These are phyloP conservation scores for Tolypocladium pustulatum DNA, from an alignment of 2,329 filamentous ascomycete species.

Conservation along the genomic window DNA sequence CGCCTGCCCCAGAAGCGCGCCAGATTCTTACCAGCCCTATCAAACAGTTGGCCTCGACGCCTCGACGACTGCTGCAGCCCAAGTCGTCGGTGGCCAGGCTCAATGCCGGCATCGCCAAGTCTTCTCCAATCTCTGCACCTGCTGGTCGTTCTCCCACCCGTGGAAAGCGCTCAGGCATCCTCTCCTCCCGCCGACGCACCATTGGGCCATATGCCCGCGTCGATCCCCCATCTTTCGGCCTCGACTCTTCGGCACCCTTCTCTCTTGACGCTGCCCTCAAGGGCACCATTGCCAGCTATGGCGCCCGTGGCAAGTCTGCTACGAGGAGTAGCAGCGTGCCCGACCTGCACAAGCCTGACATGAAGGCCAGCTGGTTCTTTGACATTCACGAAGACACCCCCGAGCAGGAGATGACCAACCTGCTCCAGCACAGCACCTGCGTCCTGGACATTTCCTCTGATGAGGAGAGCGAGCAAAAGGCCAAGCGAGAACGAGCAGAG, in stretches of 20 bases:
- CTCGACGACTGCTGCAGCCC: constrained; percentile 37
- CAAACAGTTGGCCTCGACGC: constrained; percentile 17
- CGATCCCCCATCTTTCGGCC: constrained; percentile 55
- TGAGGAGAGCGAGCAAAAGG: constrained; percentile 56
- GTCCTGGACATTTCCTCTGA: constrained; percentile 84
- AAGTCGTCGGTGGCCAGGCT: constrained; percentile 40
- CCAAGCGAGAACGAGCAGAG: constrained; percentile 41
- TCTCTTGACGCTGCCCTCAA: constrained; percentile 76
- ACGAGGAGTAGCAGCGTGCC: constrained; percentile 1
- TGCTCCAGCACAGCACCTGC: constrained; percentile 84
- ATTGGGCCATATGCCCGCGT: constrained; percentile 56
- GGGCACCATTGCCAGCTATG: constrained; percentile 59
- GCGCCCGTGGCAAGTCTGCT: constrained; percentile 27
- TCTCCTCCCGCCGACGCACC: constrained; percentile 56
- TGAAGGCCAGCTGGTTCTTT: constrained; percentile 72
- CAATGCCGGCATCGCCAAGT: constrained; percentile 31
- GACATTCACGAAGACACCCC: constrained; percentile 89
- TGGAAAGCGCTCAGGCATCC: constrained; percentile 55
- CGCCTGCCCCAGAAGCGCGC: constrained; percentile 18
- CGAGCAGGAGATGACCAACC: constrained; percentile 82
- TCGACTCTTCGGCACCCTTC: constrained; percentile 55
- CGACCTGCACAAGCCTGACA: constrained; percentile 31
- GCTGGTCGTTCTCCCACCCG: constrained; percentile 74
- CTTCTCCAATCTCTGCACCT: constrained; percentile 52
- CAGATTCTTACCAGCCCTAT: constrained; percentile 20